Base-by-base conservation (phyloP, 331 rosid species). In the Malus hybrid region DNA sequence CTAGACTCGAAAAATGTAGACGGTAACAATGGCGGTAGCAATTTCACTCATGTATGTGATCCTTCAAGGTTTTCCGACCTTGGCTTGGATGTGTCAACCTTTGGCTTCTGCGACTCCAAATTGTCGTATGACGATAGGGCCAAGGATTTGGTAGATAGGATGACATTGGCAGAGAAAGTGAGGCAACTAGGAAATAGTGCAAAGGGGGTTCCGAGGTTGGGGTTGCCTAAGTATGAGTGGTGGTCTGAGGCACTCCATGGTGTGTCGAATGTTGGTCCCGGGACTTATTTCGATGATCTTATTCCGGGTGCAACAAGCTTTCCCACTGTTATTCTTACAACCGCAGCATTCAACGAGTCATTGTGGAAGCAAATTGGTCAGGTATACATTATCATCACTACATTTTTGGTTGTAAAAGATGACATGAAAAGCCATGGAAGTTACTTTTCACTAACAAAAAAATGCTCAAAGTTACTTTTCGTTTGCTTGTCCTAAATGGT, bases 171-270 rank as follows among this genome's bases (percentile, higher is more conserved):
- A 0, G 80, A 76, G 44, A 76, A 76, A 36, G 80, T 68, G 73
- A 6, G 19, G 59, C 80, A 55, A 27, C 19, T 76, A 3, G 80
- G 68, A 5, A 11, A 44, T 44, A 11, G 50, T 11, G 69, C 80
- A 15, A 1, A 0, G 1, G 80, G 74, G 8, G 80, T 67, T 19
- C 66, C 66, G 18, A 18, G 80, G 7, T 8, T 67, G 0, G 74
- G 74, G 4, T 55, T 76, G 24, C 67, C 57, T 0, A 55, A 8
- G 28, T 76, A 76, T 33, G 79, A 76, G 67, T 76, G 79, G 79
- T 76, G 79, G 79, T 76, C 79, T 5, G 79, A 76, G 54, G 79
- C 79, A 7, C 79, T 76, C 29, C 79, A 76, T 46, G 79, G 79
- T 39, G 73, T 76, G 9, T 76, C 79, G 9, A 65, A 76, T 14